Evolutionary conservation across 192 early-diverging fungal genomes (phyloP), one percentile per base, ranked within the genome.

Genomic region (Phlyctochytrium planicorne): DNA sequence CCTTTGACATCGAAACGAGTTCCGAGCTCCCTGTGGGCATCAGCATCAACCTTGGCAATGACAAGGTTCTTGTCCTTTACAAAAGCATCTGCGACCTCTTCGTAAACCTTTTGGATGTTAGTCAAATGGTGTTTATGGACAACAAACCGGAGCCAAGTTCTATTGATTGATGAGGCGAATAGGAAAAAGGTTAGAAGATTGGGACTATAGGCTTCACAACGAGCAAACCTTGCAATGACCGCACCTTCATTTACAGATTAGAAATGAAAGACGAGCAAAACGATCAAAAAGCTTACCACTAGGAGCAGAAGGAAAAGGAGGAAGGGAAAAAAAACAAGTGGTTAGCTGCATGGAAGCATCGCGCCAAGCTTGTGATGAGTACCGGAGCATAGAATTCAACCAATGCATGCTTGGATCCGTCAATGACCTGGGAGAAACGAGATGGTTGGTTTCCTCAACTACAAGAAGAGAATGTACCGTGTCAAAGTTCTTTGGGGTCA

Each of bases 321-420:
- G n/a, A n/a, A n/a, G n/a, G n/a, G n/a, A n/a, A n/a, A n/a, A n/a
- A n/a, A n/a, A n/a, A n/a, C n/a, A n/a, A n/a, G n/a, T 34, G 50
- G 10, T 16, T 20, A 59, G 3, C 14, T 3, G 6, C 31, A 25
- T 17, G 3, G 27, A 25, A 55, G 60, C n/a, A 65, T 23, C 1
- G 2, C 12, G 31, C 16, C 24, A 25, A 56, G 31, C 89, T 90
- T n/a, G n/a, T n/a, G n/a, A n/a, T n/a, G n/a, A n/a, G n/a, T n/a
- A n/a, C n/a, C 1, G 91, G 90, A 20, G 94, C 93, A 74, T 90
- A 94, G 75, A 96, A 94, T 74, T 94, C 88, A 23, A 96, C 88
- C 29, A 27, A 0, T 4, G 63, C 24, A n/a, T 36, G 24, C 27
- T 31, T 24, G 65, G 14, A 20, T 30, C 20, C 30, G 20, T 32